Conservation (phyloP, 2,329 filamentous ascomycete species). For the Pezicula rhizophila region DNA sequence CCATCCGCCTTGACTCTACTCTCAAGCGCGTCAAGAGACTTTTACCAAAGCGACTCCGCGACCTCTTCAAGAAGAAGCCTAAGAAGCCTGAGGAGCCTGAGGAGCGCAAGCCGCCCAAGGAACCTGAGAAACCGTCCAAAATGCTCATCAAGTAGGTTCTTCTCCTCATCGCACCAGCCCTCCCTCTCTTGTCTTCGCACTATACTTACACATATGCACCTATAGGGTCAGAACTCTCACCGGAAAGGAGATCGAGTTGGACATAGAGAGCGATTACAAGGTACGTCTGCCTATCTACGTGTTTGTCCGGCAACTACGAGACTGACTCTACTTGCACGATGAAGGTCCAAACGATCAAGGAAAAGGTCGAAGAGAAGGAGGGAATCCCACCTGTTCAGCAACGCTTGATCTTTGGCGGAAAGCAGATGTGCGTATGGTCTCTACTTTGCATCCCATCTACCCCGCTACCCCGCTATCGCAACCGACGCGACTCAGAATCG, state of each 20-base stretch:
- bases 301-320: too few relatives aligned
- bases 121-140: conserved; percentile 14
- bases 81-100: too few relatives aligned
- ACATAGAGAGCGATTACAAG: conserved; percentile 92
- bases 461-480: conserved; percentile 3
- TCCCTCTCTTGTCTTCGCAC: background rate
- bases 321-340: background rate
- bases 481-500: too few relatives aligned
- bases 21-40: too few relatives aligned
- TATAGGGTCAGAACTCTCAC: conserved; percentile 90
- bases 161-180: background rate
- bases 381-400: conserved; percentile 97
- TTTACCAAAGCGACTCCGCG: too few relatives aligned
- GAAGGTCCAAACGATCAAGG: conserved; percentile 92
- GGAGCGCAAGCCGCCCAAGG: too few relatives aligned
- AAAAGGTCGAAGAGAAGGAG: conserved; percentile 98
- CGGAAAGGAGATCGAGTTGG: conserved; percentile 97
- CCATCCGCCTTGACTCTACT: too few relatives aligned
- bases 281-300: conserved; percentile 37
- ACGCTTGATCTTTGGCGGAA: conserved; percentile 90
- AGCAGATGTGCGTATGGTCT: conserved; percentile 73
- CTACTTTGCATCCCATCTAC: conserved; percentile 1
- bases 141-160: conserved; percentile 46
- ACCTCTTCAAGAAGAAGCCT: too few relatives aligned
- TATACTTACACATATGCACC: background rate